phyloP scores from a whole-genome alignment of 192 early-diverging fungal genomes.

The Mortierella antarctica region DNA sequence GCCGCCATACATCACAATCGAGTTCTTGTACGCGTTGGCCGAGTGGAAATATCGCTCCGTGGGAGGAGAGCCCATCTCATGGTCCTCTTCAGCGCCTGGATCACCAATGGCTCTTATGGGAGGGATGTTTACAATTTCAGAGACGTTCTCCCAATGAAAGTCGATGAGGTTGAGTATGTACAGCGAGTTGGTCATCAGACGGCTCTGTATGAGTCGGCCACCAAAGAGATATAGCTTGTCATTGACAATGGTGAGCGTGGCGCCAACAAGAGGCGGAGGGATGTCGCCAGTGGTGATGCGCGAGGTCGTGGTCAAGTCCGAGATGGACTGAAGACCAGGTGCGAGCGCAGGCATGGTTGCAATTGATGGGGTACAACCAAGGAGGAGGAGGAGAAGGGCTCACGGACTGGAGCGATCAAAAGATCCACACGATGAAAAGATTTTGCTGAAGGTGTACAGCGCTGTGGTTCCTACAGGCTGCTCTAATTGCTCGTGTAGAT shows the following conservation, averaged over 20 bases:
- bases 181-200: slow-evolving; percentile 77
- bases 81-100: slow-evolving; percentile 51
- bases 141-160: slow-evolving; percentile 69
- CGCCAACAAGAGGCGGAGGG: slow-evolving; percentile 78
- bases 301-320: slow-evolving; percentile 60
- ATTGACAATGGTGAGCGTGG: slow-evolving; percentile 69
- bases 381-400: background rate
- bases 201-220: slow-evolving; percentile 72
- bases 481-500: too few relatives aligned
- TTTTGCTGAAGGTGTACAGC: background rate
- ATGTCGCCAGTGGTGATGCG: slow-evolving; percentile 69
- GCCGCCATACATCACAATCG: slow-evolving; percentile 77
- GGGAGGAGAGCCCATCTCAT: slow-evolving; percentile 39
- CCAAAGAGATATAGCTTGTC: slow-evolving; percentile 76
- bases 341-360: slow-evolving; percentile 25
- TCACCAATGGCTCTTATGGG: slow-evolving; percentile 40
- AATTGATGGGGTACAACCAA: background rate
- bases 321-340: slow-evolving; percentile 62
- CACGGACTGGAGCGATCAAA: background rate
- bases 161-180: slow-evolving; percentile 73
- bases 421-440: background rate
- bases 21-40: slow-evolving; percentile 67
- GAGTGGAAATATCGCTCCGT: slow-evolving; percentile 80
- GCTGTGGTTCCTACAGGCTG: too few relatives aligned
- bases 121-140: slow-evolving; percentile 40